Evolutionary conservation across 192 early-diverging fungal genomes (phyloP), one percentile per base, ranked within the genome.

Genomic region (Gigaspora rosea): DNA sequence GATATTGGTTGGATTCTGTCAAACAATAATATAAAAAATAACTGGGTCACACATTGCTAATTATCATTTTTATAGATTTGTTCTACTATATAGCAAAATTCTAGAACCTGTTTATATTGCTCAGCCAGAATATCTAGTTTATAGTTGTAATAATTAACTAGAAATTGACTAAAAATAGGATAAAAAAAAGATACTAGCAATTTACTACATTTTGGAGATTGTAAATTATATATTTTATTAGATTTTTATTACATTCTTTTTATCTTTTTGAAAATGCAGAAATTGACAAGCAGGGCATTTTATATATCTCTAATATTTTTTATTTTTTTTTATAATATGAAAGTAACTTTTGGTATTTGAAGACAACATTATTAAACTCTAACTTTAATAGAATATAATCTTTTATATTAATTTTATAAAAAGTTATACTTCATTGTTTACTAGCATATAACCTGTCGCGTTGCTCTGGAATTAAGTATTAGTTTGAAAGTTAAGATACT

Each of bases 91-190:
- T 36, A 10, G 8, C 48, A 18, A 52, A 70, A 70, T 22, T 70
- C 50, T 6, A 3, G n/a, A 35, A 70, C 68, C 22, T 51, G 22
- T 2, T 0, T 18, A 70, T 70, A 70, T 52, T 0, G 41, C 0
- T 70, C 10, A 2, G 18, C 22, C 4, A 8, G 50, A 35, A 70
- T 13, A 32, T 27, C 36, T 10, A 48, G 9, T 20, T 48, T 16
- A 20, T n/a, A 4, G 47, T 67, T 49, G 4, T 2, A 15, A n/a
- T 47, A 20, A 67, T 67, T 13, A 8, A 27, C 32, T 13, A 70
- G 49, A 70, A 70, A 51, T 4, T 70, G 68, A 48, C 47, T 16
- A 13, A 46, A 67, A 35, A 67, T 13, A 48, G 65, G 65, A 10
- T 67, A 41, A 8, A 0, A 41, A 41, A 41, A 2, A 41, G n/a